These are phyloP conservation scores for Verbena officinalis DNA, from an alignment of 257 asterid species.

Conservation along the genomic window DNA sequence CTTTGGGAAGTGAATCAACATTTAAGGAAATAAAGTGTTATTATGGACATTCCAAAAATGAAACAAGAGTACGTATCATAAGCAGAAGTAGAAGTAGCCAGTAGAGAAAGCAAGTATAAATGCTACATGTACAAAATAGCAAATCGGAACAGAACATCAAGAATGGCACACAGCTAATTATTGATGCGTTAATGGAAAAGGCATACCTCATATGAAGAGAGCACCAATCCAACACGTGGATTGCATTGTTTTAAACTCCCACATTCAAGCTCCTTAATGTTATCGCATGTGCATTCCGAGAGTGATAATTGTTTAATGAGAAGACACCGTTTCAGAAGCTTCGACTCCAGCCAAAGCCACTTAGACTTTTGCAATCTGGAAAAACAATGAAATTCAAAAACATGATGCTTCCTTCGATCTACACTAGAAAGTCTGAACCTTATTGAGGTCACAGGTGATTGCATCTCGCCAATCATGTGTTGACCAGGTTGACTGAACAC, in stretches of 20 bases:
- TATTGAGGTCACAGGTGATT: conserved; percentile 78
- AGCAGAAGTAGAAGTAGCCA: neutral
- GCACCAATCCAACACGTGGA: conserved; percentile 41
- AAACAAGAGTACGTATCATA: conserved; percentile 11
- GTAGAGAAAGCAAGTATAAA: conserved; percentile 2
- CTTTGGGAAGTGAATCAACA: conserved; percentile 1
- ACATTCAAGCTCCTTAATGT: conserved; percentile 67
- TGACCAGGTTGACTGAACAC: conserved; percentile 58
- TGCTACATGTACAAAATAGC: neutral
- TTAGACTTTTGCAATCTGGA: conserved; percentile 57
- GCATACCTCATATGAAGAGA: conserved; percentile 56
- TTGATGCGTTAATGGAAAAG: too few species aligned
- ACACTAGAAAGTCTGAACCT: conserved; percentile 62
- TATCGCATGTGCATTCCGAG: conserved; percentile 82
- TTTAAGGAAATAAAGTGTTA: neutral
- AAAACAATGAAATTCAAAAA: conserved; percentile 69
- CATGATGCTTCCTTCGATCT: conserved; percentile 58
- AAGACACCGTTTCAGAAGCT: conserved; percentile 62
- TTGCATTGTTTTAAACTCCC: conserved; percentile 35
- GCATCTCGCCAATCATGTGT: conserved; percentile 46
- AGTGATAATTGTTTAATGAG: conserved; percentile 59
- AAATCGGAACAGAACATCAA: conserved; percentile 9
- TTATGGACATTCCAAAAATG: neutral
- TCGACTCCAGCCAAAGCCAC: conserved; percentile 71
- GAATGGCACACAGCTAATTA: neutral